A percentile compares a stretch with the other conserved stretches of the same genome.
phyloP scores from a whole-genome alignment of 2,329 filamentous ascomycete species.

The Hypoxylon sp. region DNA sequence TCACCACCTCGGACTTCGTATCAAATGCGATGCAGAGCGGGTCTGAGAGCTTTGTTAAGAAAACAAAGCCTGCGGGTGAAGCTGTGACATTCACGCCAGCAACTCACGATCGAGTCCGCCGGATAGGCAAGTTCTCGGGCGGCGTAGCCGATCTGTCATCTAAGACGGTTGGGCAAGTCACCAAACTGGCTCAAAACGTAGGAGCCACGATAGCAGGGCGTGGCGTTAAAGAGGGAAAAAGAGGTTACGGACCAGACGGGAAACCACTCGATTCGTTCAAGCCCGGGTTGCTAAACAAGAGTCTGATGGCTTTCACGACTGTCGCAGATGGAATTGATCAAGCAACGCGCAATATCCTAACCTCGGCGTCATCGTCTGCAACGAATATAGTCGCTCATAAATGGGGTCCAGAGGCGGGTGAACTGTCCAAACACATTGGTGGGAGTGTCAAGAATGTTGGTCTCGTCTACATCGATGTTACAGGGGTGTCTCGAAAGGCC shows the following conservation, averaged over 20 bases:
- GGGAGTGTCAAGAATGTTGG: slow-evolving; percentile 96
- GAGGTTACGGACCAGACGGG: slow-evolving; percentile 79
- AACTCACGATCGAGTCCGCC: slow-evolving; percentile 87
- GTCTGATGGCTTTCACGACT: slow-evolving; percentile 95
- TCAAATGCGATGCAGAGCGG: slow-evolving; percentile 82
- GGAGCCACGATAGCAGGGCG: slow-evolving; percentile 82
- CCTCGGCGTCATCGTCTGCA: slow-evolving; percentile 81
- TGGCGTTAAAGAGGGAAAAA: slow-evolving; percentile 67
- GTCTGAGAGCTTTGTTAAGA: slow-evolving; percentile 85
- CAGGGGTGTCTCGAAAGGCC: slow-evolving; percentile 89
- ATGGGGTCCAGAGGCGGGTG: slow-evolving; percentile 88
- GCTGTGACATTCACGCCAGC: slow-evolving; percentile 90
- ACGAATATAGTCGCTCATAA: slow-evolving; percentile 89
- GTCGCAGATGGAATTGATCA: slow-evolving; percentile 95
- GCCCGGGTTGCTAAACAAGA: slow-evolving; percentile 94
- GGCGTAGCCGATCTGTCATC: slow-evolving; percentile 84
- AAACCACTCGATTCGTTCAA: slow-evolving; percentile 78
- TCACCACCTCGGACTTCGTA: slow-evolving; percentile 86
- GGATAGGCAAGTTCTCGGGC: slow-evolving; percentile 88
- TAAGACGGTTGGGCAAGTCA: slow-evolving; percentile 88
- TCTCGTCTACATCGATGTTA: slow-evolving; percentile 96
- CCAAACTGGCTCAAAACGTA: slow-evolving; percentile 88
- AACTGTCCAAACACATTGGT: slow-evolving; percentile 80
- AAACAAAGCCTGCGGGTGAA: slow-evolving; percentile 81
- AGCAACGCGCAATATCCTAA: slow-evolving; percentile 83